Percentiles rank a stretch among this genome's conserved stretches.
Evolutionary conservation across 768 basidiomycete genomes (phyloP).

Genomic region (Russula compacta): DNA sequence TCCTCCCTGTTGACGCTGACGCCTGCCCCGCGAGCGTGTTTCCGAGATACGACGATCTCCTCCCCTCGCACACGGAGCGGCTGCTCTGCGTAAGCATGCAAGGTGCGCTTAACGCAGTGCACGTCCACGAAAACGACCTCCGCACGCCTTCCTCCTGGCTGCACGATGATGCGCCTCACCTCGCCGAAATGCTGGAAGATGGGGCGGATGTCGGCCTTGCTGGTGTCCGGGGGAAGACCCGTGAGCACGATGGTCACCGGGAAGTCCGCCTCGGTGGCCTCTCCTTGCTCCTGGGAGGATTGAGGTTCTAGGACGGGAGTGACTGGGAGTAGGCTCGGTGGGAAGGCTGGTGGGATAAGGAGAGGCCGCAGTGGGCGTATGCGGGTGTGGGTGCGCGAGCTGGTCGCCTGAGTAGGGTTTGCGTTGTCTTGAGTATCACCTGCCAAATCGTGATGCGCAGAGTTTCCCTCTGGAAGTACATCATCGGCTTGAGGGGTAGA

Average conservation of each 20-base stretch:
- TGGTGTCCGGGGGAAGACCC: neutral
- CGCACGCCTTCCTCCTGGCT: neutral
- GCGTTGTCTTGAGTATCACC: neutral
- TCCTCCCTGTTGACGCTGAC: neutral
- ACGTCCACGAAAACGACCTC: slow-evolving; percentile 1
- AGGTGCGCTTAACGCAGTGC: neutral
- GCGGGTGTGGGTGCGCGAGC: neutral
- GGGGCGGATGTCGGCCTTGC: slow-evolving; percentile 4
- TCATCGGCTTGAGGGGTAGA: neutral
- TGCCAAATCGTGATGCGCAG: no score
- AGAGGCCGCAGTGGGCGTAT: neutral
- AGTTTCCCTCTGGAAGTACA: neutral
- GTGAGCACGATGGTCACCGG: neutral
- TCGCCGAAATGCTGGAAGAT: slow-evolving; percentile 3
- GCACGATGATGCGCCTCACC: neutral
- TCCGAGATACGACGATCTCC: neutral
- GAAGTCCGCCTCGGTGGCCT: neutral
- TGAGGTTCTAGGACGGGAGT: neutral
- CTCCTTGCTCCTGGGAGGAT: neutral
- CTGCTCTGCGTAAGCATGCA: slow-evolving; percentile 7
- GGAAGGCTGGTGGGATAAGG: neutral
- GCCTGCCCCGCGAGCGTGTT: neutral
- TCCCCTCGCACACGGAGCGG: neutral
- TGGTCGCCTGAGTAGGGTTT: no score
- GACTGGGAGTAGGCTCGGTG: neutral